Evolutionary conservation across 2,329 filamentous ascomycete genomes (phyloP), one percentile per base, ranked within the genome.

Genomic region (Leptodontidium sp.): DNA sequence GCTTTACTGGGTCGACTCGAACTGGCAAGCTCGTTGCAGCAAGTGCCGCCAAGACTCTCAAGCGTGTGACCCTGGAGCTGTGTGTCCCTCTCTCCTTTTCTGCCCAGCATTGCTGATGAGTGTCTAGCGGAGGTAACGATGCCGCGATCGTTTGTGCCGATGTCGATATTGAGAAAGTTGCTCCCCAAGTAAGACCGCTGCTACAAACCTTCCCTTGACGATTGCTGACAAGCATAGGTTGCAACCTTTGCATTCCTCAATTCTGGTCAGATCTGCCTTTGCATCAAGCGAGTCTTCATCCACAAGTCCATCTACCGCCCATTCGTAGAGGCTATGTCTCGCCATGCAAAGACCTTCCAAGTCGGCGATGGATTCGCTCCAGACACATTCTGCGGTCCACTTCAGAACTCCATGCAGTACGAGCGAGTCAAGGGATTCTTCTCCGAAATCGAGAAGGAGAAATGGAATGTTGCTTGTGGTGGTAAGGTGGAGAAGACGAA

Each of bases 371-470:
- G 83, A 55, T 64, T 64, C 29, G 72, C 72, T 74, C 81, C 53
- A 80, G 81, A 74, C 67, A 78, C 50, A 76, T 84, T 65, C 82
- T 79, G 61, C 80, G 86, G 88, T 0, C 90, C 90, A 0, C 79
- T 91, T 2, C 88, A 89, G 69, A 92, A 92, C 78, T 79, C 83
- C 72, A 85, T 88, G 84, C 90, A 92, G 77, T 91, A 84, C 75
- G 85, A 90, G 58, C 84, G 84, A 29, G 86, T 89, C 32, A 85
- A 85, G 73, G 77, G 81, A 14, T 84, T 89, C 69, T 83, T 91
- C 64, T 81, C 82, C 11, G 86, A 89, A 61, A 86, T 85, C 68
- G 82, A 84, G 73, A 81, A 82, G 70, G 84, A 86, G 47, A 85
- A 85, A 59, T 83, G 86, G 72, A 83, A 84, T 14, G 81, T 87